Conservation (phyloP, 2,329 filamentous ascomycete genomes). For the Aspergillus carbonarius region DNA sequence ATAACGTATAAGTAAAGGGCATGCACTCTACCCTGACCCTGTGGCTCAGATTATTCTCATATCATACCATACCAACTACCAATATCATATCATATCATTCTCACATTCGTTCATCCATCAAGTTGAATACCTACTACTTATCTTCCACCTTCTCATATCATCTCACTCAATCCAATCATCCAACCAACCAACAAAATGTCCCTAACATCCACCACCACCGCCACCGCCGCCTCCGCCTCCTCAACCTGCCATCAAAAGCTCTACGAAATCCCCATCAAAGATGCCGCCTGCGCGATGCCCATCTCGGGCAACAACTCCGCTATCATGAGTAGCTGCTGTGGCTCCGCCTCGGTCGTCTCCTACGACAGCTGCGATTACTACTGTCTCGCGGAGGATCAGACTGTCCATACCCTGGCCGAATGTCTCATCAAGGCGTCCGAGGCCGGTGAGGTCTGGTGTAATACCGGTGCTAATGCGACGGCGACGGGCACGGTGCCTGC, state of each 20-base stretch:
- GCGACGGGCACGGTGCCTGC: slow-evolving; percentile 21
- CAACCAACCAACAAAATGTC: slow-evolving; percentile 2
- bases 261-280: slow-evolving; percentile 24
- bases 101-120: background rate
- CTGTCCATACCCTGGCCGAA: slow-evolving; percentile 17
- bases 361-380: slow-evolving; percentile 26
- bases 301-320: slow-evolving; percentile 20
- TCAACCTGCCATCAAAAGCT: slow-evolving; percentile 22
- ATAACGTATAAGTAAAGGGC: no score
- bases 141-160: no score
- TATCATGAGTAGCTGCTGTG: slow-evolving; percentile 24
- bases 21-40: background rate
- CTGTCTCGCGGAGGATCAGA: slow-evolving; percentile 23
- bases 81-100: background rate
- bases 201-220: slow-evolving; percentile 14
- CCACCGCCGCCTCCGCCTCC: slow-evolving; percentile 16
- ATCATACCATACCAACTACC: no score
- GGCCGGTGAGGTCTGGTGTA: slow-evolving; percentile 24
- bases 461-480: slow-evolving; percentile 23
- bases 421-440: slow-evolving; percentile 23
- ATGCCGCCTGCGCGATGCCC: slow-evolving; percentile 27
- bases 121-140: background rate
- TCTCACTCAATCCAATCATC: background rate
- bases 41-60: background rate
- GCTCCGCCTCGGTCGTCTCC: slow-evolving; percentile 19